Evolutionary conservation across 306 rosid species (phyloP).

Genomic region (Nissolia schottii): DNA sequence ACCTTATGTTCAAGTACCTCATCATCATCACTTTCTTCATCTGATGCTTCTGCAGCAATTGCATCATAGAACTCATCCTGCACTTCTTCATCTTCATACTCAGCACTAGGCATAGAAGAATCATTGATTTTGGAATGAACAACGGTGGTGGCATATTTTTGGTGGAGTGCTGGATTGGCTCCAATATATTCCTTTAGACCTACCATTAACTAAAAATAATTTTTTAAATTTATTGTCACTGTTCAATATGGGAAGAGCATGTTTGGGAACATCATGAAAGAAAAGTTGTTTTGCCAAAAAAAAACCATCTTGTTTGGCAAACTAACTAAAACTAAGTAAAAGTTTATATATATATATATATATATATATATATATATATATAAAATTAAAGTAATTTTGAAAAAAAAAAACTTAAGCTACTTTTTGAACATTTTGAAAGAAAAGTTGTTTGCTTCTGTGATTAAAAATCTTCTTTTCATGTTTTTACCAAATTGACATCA

Average conservation of each 20-base stretch:
- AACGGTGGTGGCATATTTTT: conserved; percentile 36
- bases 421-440: no score
- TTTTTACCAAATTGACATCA: no score
- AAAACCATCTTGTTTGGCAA: no score
- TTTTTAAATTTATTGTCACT: conserved; percentile 20
- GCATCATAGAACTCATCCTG: conserved; percentile 95
- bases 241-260: not conserved
- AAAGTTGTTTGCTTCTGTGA: no score
- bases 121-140: conserved; percentile 46
- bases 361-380: no score
- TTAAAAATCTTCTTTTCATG: no score
- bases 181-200: conserved; percentile 88
- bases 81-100: conserved; percentile 45
- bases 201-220: conserved; percentile 26
- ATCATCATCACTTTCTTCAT: conserved; percentile 28
- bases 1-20: conserved; percentile 30
- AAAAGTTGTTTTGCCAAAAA: no score
- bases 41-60: conserved; percentile 53
- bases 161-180: conserved; percentile 63
- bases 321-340: no score
- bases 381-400: no score
- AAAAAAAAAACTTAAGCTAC: no score
- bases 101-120: conserved; percentile 44
- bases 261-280: no score
- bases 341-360: no score